Evolutionary conservation across 2,329 filamentous ascomycete genomes (phyloP).

Genomic region (Aspergillus jensenii): DNA sequence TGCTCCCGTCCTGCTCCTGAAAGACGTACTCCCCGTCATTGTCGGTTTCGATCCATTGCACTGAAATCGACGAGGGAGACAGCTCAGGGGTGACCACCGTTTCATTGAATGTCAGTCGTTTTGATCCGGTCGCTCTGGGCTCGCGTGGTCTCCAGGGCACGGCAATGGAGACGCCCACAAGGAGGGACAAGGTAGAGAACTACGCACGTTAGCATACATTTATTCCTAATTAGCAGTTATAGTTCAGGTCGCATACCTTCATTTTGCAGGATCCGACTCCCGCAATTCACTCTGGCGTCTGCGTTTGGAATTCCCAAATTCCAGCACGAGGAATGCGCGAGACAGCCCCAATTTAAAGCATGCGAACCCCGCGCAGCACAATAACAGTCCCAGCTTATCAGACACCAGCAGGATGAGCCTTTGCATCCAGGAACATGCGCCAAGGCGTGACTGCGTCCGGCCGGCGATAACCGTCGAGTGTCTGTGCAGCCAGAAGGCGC

Average conservation of each 20-base stretch:
- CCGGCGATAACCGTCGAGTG: constrained; percentile 4
- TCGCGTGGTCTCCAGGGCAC: constrained; percentile 56
- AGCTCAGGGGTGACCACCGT: constrained; percentile 53
- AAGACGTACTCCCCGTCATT: constrained; percentile 64
- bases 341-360: not conserved
- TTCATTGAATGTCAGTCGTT: constrained; percentile 61
- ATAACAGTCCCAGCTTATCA: not conserved
- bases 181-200: constrained; percentile 7
- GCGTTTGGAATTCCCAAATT: no score
- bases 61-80: constrained; percentile 47
- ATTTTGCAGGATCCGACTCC: constrained; percentile 1
- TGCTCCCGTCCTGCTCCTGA: constrained; percentile 49
- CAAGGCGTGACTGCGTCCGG: not conserved
- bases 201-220: not conserved
- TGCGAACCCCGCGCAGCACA: not conserved
- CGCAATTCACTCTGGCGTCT: not conserved
- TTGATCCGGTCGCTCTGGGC: constrained; percentile 57
- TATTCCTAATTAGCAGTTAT: not conserved
- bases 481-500: not conserved
- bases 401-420: not conserved
- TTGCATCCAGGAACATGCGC: constrained; percentile 1
- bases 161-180: constrained; percentile 36
- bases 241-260: constrained; percentile 6
- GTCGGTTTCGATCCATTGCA: constrained; percentile 59
- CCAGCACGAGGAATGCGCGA: not conserved